These are phyloP conservation scores for Jatropha multifida DNA, from an alignment of 441 rosid genomes.

Conservation along the genomic window DNA sequence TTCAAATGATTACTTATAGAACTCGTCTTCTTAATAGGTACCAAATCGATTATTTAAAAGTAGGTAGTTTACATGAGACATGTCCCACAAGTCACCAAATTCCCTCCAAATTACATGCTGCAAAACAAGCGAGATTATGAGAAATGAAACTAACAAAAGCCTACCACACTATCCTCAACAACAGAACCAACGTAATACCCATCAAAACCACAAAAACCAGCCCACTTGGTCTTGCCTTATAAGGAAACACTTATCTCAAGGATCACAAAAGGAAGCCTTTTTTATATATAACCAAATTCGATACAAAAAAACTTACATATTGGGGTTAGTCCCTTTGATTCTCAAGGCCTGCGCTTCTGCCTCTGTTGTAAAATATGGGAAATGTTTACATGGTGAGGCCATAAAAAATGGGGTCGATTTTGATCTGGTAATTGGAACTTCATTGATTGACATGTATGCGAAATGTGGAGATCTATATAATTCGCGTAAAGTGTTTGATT, in stretches of 20 bases:
- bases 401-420: constrained; percentile 42
- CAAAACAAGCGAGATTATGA: background rate
- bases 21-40: no score
- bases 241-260: constrained; percentile 34
- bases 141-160: background rate
- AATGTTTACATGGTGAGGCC: constrained; percentile 50
- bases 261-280: constrained; percentile 29
- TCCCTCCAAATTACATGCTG: no score
- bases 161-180: background rate
- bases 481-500: constrained; percentile 53
- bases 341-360: constrained; percentile 49
- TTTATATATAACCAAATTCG: constrained; percentile 39
- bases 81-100: no score
- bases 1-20: no score
- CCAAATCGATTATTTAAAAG: no score
- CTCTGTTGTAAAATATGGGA: constrained; percentile 31
- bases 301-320: constrained; percentile 31
- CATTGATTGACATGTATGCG: constrained; percentile 49
- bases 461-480: constrained; percentile 32
- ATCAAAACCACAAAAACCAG: background rate
- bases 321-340: constrained; percentile 49
- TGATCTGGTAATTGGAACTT: constrained; percentile 47
- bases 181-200: background rate
- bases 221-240: constrained; percentile 34
- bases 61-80: no score